phyloP scores from a whole-genome alignment of 169 alveolate species.

The Babesia bigemina region DNA sequence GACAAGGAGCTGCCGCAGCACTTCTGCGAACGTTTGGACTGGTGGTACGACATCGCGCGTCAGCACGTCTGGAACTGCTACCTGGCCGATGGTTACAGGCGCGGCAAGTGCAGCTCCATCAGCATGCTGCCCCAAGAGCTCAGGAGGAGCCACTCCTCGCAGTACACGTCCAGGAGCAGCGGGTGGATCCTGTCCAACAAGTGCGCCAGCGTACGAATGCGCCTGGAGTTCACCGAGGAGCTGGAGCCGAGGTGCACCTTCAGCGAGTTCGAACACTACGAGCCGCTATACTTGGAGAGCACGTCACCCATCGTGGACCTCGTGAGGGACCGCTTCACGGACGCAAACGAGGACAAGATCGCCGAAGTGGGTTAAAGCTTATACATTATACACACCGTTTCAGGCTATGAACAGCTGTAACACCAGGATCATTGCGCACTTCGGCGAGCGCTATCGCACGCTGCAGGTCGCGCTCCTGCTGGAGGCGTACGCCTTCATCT shows the following conservation, averaged over 20 bases:
- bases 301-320: not conserved
- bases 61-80: conserved; percentile 23
- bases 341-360: not conserved
- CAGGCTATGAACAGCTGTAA: not conserved
- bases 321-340: not conserved
- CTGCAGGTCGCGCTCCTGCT: conserved; percentile 8
- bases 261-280: conserved; percentile 10
- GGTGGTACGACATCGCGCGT: conserved; percentile 17
- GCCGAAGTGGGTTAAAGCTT: conserved; percentile 12
- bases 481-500: conserved; percentile 27
- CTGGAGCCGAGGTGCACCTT: conserved; percentile 19
- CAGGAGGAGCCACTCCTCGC: not conserved
- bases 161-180: not conserved
- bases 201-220: conserved; percentile 11
- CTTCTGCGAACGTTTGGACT: conserved; percentile 6
- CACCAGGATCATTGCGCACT: not conserved
- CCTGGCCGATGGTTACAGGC: conserved; percentile 4
- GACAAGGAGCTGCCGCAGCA: not conserved
- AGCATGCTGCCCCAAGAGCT: conserved; percentile 3
- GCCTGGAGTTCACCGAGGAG: conserved; percentile 10
- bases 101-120: not conserved
- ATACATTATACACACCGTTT: conserved; percentile 7
- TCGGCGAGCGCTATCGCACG: conserved; percentile 3
- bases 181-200: not conserved
- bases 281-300: not conserved